Base-by-base conservation (phyloP, 129 eudicot genomes). In the Cynara cardunculus region DNA sequence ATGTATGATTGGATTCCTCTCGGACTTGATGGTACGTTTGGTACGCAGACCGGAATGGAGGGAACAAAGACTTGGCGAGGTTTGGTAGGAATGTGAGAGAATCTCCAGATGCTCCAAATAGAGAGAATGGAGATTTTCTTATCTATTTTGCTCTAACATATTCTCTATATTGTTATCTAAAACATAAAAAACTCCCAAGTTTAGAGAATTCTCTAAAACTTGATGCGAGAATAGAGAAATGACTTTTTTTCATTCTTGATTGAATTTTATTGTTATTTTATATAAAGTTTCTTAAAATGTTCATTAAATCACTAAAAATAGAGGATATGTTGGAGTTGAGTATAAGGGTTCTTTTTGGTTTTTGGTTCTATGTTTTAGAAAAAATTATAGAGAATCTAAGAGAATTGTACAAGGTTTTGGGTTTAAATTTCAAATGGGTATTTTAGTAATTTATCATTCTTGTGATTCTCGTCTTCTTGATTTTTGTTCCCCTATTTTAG, bases 1-100 rank as follows among this genome's bases (percentile, higher is more conserved):
- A 88, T 26, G 56, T n/a, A 27, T 34, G 28, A 25, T 13, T 71
- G 5, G 34, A 70, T n/a, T 70, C 31, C 62, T 3, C n/a, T 82
- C 22, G 27, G 32, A 46, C 16, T 21, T n/a, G 14, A 56, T 18
- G 65, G 24, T 56, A 24, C 24, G 65, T 56, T 56, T 18, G 10
- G 65, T 56, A 56, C 8, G 25, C 10, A 41, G 53, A 41, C 18
- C 0, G 11, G 16, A 12, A 41, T 6, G 22, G 0, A 18, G 8
- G 65, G 65, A 56, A 56, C 2, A 3, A 7, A 41, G 62, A 49
- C 1, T 16, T 0, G 62, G 61, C 5, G 61, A 46, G 21, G 21
- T 53, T 16, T 0, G 12, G 18, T 41, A 41, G 44, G 44, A 12
- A 37, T 0, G 5, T 46, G n/a, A 39, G 5, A 39, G 18, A 5